phyloP scores from a whole-genome alignment of 108 stramenopile species.

The Chaetoceros tenuissimus region DNA sequence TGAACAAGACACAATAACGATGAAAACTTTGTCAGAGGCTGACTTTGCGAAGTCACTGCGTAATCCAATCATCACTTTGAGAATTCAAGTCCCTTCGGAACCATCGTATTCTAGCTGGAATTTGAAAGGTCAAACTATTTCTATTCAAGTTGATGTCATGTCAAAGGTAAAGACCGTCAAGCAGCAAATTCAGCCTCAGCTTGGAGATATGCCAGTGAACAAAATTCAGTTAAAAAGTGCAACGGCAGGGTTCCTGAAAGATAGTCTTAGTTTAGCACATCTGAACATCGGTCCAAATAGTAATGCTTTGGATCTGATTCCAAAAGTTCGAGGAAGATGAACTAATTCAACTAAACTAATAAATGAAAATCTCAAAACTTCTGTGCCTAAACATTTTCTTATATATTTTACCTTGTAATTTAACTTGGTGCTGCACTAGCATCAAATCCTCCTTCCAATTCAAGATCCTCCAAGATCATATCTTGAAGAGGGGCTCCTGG shows the following conservation, averaged over 20 bases:
- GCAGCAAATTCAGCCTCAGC: slow-evolving; percentile 34
- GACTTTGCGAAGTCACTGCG: slow-evolving; percentile 56
- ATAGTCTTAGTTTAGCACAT: slow-evolving; percentile 55
- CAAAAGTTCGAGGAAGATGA: slow-evolving; percentile 69
- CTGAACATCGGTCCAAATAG: slow-evolving; percentile 63
- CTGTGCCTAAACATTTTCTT: slow-evolving; percentile 3
- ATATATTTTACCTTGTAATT: no score
- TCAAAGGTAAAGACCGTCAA: slow-evolving; percentile 69
- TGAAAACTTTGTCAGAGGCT: slow-evolving; percentile 22
- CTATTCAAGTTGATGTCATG: slow-evolving; percentile 43
- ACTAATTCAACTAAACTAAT: neutral
- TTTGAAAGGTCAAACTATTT: slow-evolving; percentile 76
- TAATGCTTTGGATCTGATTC: slow-evolving; percentile 52
- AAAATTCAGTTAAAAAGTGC: slow-evolving; percentile 76
- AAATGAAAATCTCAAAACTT: neutral
- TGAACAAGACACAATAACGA: neutral
- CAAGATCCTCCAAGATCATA: slow-evolving; percentile 80
- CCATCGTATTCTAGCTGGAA: slow-evolving; percentile 67
- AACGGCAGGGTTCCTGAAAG: slow-evolving; percentile 55
- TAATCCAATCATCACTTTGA: slow-evolving; percentile 52
- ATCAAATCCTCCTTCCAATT: slow-evolving; percentile 56
- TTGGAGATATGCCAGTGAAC: slow-evolving; percentile 76
- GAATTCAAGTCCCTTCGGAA: slow-evolving; percentile 60
- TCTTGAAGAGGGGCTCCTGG: slow-evolving; percentile 81
- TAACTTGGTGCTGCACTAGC: slow-evolving; percentile 76